A percentile compares a stretch with the other conserved stretches of the same genome.
phyloP scores from a whole-genome alignment of 2,329 filamentous ascomycete genomes.

The Microcyclospora tardicrescens region DNA sequence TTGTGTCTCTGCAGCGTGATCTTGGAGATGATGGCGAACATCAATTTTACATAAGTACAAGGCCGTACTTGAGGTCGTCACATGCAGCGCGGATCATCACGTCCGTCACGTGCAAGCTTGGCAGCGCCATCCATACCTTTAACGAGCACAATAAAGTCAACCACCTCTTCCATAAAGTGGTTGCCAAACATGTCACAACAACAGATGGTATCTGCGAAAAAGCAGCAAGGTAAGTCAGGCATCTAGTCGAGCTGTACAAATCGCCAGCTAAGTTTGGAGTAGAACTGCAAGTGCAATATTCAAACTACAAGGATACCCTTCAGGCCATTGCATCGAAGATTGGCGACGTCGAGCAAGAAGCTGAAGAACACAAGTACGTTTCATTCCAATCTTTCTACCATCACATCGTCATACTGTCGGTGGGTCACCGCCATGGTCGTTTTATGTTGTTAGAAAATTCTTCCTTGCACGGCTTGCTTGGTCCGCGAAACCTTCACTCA shows the following conservation, averaged over 20 bases:
- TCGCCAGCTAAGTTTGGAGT: slow-evolving; percentile 3
- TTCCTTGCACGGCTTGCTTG: background rate
- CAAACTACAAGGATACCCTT: slow-evolving; percentile 61
- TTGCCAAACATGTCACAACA: slow-evolving; percentile 32
- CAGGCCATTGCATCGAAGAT: slow-evolving; percentile 94
- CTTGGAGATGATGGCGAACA: background rate
- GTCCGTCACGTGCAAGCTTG: background rate
- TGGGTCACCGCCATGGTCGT: slow-evolving; percentile 16
- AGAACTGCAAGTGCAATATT: slow-evolving; percentile 74
- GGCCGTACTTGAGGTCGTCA: too few relatives aligned
- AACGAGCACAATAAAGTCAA: too few relatives aligned
- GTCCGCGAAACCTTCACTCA: slow-evolving; percentile 23
- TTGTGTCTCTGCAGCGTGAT: too few relatives aligned
- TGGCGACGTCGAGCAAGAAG: slow-evolving; percentile 92
- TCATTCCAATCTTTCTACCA: slow-evolving; percentile 2
- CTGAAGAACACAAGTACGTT: slow-evolving; percentile 88
- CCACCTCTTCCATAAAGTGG: background rate
- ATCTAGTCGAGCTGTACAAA: background rate
- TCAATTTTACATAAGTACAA: background rate
- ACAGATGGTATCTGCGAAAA: slow-evolving; percentile 44
- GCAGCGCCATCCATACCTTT: too few relatives aligned
- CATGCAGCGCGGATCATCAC: background rate
- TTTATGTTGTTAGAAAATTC: slow-evolving; percentile 1
- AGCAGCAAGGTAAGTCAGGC: slow-evolving; percentile 53
- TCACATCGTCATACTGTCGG: slow-evolving; percentile 8